Conservation (phyloP, 2,329 filamentous ascomycete genomes). For the Aspergillus aculeatinus region DNA sequence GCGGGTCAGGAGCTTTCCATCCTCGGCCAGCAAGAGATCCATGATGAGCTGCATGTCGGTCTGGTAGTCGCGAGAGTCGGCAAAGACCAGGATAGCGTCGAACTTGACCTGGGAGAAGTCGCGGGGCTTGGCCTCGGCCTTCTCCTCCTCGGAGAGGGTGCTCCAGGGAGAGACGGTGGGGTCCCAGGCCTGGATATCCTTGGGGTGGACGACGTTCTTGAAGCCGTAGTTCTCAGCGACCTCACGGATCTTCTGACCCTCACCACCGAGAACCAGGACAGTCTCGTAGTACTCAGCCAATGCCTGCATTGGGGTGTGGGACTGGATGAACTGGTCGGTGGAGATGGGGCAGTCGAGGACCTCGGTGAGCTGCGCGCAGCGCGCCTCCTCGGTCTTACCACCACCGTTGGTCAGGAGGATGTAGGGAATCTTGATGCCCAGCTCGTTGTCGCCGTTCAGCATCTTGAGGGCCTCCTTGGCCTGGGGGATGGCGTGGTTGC, state of each 20-base stretch:
- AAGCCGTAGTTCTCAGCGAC: slow-evolving; percentile 73
- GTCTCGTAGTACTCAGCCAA: slow-evolving; percentile 74
- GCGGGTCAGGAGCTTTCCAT: slow-evolving; percentile 64
- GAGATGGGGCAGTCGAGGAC: slow-evolving; percentile 65
- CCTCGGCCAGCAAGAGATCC: slow-evolving; percentile 67
- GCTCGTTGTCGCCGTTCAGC: slow-evolving; percentile 72
- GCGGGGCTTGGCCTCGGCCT: slow-evolving; percentile 64
- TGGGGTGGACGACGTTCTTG: slow-evolving; percentile 70
- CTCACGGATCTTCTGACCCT: slow-evolving; percentile 71
- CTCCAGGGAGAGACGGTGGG: slow-evolving; percentile 68
- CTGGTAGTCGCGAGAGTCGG: slow-evolving; percentile 70
- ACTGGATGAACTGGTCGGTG: slow-evolving; percentile 74
- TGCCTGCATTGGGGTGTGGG: slow-evolving; percentile 74
- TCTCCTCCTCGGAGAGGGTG: slow-evolving; percentile 66
- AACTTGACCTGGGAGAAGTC: slow-evolving; percentile 73
- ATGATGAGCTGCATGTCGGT: slow-evolving; percentile 76
- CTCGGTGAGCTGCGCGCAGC: slow-evolving; percentile 65
- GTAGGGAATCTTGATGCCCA: slow-evolving; percentile 74
- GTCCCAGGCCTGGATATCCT: slow-evolving; percentile 71
- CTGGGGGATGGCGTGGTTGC: slow-evolving; percentile 68
- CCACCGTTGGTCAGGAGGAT: slow-evolving; percentile 75
- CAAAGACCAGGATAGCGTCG: slow-evolving; percentile 73
- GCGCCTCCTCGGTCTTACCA: slow-evolving; percentile 66
- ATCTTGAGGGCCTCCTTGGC: slow-evolving; percentile 66
- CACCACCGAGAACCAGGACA: slow-evolving; percentile 72